phyloP scores from a whole-genome alignment of 169 alveolate species.

The Fabrea salina region DNA sequence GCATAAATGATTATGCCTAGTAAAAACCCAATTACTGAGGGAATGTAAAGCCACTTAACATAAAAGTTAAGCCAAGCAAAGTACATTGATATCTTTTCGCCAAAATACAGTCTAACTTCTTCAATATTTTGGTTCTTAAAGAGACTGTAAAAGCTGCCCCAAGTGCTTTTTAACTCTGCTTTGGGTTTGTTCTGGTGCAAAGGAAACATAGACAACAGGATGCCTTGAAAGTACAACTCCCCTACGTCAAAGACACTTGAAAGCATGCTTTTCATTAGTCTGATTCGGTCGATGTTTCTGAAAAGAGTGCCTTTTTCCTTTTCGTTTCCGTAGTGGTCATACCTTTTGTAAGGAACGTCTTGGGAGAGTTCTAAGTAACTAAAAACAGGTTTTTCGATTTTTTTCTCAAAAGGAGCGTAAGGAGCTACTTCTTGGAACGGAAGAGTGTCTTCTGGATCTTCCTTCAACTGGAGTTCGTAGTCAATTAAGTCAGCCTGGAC shows the following conservation, averaged over 20 bases:
- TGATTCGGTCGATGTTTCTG: slow-evolving; percentile 21
- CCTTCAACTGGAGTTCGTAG: slow-evolving; percentile 6
- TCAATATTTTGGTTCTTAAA: not conserved
- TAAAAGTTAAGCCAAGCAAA: slow-evolving; percentile 28
- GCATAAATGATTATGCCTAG: not conserved
- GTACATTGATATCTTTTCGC: slow-evolving; percentile 13
- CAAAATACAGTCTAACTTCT: slow-evolving; percentile 3
- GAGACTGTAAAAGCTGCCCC: not conserved
- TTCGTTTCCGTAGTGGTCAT: not conserved
- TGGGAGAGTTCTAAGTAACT: no score
- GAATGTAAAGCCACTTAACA: not conserved
- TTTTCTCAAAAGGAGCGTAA: slow-evolving; percentile 17
- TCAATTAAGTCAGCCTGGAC: slow-evolving; percentile 4
- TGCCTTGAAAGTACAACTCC: not conserved
- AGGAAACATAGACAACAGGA: not conserved
- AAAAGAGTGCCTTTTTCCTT: not conserved
- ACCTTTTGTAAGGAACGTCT: not conserved
- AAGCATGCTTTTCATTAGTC: slow-evolving; percentile 17
- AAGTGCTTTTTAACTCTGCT: not conserved
- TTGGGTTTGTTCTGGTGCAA: not conserved
- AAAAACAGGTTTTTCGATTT: no score
- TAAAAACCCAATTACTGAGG: not conserved
- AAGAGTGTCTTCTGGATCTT: not conserved
- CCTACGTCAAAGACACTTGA: not conserved
- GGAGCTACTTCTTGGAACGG: not conserved